Conservation (phyloP, 163 green algal genomes). For the Smithsoniella earleae region DNA sequence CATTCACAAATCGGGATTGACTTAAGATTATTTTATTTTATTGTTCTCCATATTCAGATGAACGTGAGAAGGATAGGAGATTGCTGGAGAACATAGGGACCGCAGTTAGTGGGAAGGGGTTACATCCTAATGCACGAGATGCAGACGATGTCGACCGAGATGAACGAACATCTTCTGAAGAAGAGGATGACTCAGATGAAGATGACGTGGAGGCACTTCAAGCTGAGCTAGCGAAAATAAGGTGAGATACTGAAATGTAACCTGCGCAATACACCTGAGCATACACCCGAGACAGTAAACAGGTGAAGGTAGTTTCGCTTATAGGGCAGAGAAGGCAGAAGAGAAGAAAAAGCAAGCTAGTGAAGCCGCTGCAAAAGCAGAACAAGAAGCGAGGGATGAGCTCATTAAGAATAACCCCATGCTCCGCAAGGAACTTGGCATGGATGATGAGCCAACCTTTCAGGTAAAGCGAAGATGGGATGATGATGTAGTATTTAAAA, state of each 20-base stretch:
- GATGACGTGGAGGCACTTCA: constrained; percentile 53
- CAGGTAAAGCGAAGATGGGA: constrained; percentile 77
- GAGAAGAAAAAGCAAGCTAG: constrained; percentile 16
- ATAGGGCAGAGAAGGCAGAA: constrained; percentile 7
- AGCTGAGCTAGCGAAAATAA: constrained; percentile 34
- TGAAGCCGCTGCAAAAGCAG: constrained; percentile 20
- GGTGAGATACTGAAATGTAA: constrained; percentile 10
- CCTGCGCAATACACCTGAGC: background rate
- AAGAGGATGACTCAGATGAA: constrained; percentile 48
- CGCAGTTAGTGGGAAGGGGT: constrained; percentile 35
- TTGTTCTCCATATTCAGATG: constrained; percentile 56
- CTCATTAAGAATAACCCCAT: constrained; percentile 30
- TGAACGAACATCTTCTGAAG: constrained; percentile 42
- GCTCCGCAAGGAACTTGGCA: constrained; percentile 25
- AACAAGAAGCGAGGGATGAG: background rate
- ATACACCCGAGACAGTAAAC: background rate
- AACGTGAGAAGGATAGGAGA: constrained; percentile 61
- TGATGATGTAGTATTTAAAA: constrained; percentile 97
- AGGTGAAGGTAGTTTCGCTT: constrained; percentile 6
- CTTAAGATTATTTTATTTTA: background rate
- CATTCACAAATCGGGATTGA: constrained; percentile 14
- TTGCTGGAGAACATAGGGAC: constrained; percentile 51
- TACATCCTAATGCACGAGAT: constrained; percentile 58
- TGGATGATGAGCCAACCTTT: constrained; percentile 33
- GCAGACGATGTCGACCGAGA: constrained; percentile 63